Conservation (phyloP, 177 flowering plant species). For the Telopea speciosissima region DNA sequence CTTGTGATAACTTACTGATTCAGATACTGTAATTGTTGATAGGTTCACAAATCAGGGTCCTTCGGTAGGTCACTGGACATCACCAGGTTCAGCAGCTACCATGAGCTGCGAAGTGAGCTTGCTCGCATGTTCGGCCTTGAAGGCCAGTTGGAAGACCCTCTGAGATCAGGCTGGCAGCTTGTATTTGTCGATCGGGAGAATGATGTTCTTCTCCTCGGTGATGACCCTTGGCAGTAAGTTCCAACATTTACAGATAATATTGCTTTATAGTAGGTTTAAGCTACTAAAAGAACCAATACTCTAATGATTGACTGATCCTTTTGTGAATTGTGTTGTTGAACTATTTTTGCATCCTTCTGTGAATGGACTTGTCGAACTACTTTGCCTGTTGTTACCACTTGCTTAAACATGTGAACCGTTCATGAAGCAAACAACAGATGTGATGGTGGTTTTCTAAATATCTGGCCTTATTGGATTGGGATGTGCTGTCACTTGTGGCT, state of each 20-base stretch:
- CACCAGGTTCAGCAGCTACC: slow-evolving; percentile 81
- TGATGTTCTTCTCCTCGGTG: slow-evolving; percentile 97
- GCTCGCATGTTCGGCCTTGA: slow-evolving; percentile 91
- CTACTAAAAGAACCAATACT: too few relatives aligned
- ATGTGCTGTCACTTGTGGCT: background rate
- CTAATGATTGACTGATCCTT: too few relatives aligned
- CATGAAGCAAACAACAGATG: too few relatives aligned
- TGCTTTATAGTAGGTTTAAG: background rate
- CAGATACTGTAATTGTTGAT: slow-evolving; percentile 5
- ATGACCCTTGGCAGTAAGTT: slow-evolving; percentile 97
- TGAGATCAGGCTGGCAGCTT: slow-evolving; percentile 99
- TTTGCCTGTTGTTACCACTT: background rate
- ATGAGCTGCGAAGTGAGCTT: slow-evolving; percentile 87
- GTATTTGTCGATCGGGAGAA: slow-evolving; percentile 98
- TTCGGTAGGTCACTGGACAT: slow-evolving; percentile 91
- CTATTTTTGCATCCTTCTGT: too few relatives aligned
- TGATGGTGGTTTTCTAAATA: too few relatives aligned
- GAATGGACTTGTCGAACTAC: too few relatives aligned
- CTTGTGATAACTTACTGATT: slow-evolving; percentile 4
- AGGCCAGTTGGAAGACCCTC: slow-evolving; percentile 92
- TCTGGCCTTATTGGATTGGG: background rate
- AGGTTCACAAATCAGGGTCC: slow-evolving; percentile 93
- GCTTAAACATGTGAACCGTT: too few relatives aligned
- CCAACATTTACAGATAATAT: background rate
- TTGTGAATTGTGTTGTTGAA: too few relatives aligned